Conservation (phyloP, 2,329 filamentous ascomycete genomes). For the Fusarium irregulare region DNA sequence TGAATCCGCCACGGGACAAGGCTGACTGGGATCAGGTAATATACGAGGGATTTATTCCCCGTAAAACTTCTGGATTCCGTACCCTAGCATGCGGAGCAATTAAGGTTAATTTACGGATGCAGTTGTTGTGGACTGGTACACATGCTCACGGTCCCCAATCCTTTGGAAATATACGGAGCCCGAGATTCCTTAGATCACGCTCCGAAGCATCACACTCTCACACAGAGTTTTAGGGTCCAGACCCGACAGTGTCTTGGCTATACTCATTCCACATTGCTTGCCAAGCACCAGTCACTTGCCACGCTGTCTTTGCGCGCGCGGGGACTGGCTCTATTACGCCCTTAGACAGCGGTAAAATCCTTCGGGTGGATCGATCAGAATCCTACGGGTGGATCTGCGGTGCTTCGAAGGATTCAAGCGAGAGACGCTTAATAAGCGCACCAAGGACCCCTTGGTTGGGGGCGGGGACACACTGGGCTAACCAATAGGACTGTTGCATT, state of each 20-base stretch:
- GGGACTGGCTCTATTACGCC: background rate
- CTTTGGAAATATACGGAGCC: background rate
- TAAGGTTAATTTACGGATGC: background rate
- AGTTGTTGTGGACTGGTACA: background rate
- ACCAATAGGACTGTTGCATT: background rate
- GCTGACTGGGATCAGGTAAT: background rate
- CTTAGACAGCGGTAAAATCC: background rate
- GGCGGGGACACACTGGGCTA: background rate
- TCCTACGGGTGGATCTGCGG: background rate
- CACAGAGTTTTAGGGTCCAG: background rate
- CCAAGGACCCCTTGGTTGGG: background rate
- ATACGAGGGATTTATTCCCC: background rate
- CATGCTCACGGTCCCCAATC: background rate
- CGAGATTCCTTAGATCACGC: background rate
- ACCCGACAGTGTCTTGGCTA: background rate
- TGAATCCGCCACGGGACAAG: background rate
- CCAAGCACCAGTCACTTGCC: background rate
- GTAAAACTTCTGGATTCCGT: background rate
- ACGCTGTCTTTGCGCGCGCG: background rate
- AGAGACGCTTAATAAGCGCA: background rate
- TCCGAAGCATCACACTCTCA: background rate
- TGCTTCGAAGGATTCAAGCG: background rate
- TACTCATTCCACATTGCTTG: background rate
- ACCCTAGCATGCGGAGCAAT: background rate
- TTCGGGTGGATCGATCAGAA: background rate